Evolutionary conservation across 2,329 filamentous ascomycete species (phyloP).

Genomic region (Fusarium oligoseptatum): DNA sequence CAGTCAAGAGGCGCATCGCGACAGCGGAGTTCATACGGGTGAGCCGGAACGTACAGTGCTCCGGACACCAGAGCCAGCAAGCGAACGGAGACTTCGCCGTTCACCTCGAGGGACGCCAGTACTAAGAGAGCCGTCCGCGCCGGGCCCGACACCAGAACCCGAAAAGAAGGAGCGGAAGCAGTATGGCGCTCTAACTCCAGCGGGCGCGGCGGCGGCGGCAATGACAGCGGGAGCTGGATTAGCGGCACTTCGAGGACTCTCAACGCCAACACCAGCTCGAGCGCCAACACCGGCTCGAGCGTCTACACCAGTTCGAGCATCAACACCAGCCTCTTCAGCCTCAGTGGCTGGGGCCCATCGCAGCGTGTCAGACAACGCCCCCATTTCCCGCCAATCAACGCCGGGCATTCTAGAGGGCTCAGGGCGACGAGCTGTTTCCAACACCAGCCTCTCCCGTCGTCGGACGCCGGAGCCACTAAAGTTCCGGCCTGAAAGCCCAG

Average conservation of each 20-base stretch:
- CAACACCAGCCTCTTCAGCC: slow-evolving; percentile 16
- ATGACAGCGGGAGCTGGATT: slow-evolving; percentile 32
- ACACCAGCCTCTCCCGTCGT: slow-evolving; percentile 65
- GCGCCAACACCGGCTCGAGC: slow-evolving; percentile 3
- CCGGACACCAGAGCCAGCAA: slow-evolving; percentile 47
- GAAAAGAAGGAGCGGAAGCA: slow-evolving; percentile 55
- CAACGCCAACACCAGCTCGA: slow-evolving; percentile 14
- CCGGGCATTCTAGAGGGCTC: slow-evolving; percentile 39
- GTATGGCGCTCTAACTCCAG: slow-evolving; percentile 47
- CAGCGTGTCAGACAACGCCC: slow-evolving; percentile 56
- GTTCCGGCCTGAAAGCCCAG: slow-evolving; percentile 74
- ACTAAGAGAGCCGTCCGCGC: slow-evolving; percentile 55
- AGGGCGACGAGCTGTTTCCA: slow-evolving; percentile 63
- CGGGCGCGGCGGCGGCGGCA: slow-evolving; percentile 26
- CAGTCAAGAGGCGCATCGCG: slow-evolving; percentile 57
- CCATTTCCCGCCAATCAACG: slow-evolving; percentile 37
- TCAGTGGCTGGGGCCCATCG: slow-evolving; percentile 23
- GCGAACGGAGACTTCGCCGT: slow-evolving; percentile 47
- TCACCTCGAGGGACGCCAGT: slow-evolving; percentile 56
- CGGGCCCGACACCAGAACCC: slow-evolving; percentile 58
- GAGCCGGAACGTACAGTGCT: slow-evolving; percentile 45
- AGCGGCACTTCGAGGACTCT: slow-evolving; percentile 29
- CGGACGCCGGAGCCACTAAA: slow-evolving; percentile 67
- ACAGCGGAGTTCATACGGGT: slow-evolving; percentile 70
- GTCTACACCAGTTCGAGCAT: slow-evolving; percentile 19